phyloP scores from a whole-genome alignment of 441 rosid species.

The Pelargonium citronellum region DNA sequence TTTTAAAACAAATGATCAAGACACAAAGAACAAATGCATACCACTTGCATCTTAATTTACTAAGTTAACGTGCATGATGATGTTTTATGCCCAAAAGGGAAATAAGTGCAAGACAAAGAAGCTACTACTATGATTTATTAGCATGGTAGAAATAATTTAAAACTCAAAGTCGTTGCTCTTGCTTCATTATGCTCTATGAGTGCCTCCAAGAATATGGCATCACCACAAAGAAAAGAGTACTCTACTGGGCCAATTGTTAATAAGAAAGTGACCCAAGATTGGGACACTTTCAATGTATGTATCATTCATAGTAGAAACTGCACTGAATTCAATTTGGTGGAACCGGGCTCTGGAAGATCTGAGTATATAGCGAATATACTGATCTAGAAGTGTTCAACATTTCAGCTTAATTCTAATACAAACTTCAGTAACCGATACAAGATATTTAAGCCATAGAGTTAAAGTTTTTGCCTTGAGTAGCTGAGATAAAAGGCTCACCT shows the following conservation, averaged over 20 bases:
- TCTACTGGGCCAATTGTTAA: neutral
- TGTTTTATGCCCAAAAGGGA: no score
- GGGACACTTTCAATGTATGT: neutral
- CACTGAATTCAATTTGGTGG: neutral
- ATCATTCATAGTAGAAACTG: neutral
- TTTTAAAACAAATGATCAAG: neutral
- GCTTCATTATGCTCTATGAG: neutral
- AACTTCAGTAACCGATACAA: neutral
- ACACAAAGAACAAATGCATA: no score
- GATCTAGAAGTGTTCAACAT: neutral
- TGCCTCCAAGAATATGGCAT: neutral
- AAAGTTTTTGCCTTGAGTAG: neutral
- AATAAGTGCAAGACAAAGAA: no score
- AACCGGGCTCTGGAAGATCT: neutral
- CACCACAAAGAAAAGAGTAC: neutral
- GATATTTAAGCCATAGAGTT: neutral
- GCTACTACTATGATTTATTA: no score
- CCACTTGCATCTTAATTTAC: no score
- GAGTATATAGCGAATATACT: neutral
- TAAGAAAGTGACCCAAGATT: neutral
- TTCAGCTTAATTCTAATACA: neutral
- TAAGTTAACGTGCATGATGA: no score
- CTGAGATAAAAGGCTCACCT: constrained; percentile 40
- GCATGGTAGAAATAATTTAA: no score
- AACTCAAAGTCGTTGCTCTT: no score